Conservation (phyloP, 495 filamentous ascomycete genomes). For the Aspergillus mulundensis region DNA sequence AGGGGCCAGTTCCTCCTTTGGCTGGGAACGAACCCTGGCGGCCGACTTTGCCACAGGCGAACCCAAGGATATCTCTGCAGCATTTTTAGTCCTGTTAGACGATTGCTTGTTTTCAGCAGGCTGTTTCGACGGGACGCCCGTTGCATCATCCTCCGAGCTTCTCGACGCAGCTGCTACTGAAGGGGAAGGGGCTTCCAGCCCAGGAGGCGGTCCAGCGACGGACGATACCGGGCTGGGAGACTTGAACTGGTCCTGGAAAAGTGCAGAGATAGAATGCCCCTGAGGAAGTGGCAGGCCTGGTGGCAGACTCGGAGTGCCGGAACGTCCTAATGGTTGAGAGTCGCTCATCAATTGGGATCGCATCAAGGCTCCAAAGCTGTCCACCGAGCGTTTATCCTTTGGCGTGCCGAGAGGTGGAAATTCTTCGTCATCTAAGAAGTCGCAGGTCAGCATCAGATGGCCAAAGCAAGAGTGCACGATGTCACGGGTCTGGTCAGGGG, state of each 20-base stretch:
- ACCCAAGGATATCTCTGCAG: constrained; percentile 39
- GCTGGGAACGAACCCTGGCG: constrained; percentile 26
- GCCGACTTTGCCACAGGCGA: constrained; percentile 40
- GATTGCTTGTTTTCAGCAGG: constrained; percentile 13
- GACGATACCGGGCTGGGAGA: constrained; percentile 34
- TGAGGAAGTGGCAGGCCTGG: constrained; percentile 62
- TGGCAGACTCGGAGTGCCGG: constrained; percentile 57
- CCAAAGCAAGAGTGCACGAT: constrained; percentile 17
- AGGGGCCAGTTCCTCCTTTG: constrained; percentile 21
- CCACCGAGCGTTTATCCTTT: constrained; percentile 35
- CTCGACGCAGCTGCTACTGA: constrained; percentile 30
- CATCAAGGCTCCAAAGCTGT: constrained; percentile 44
- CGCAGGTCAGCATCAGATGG: constrained; percentile 21
- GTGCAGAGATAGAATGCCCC: constrained; percentile 44
- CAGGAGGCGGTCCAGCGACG: constrained; percentile 30
- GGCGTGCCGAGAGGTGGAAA: constrained; percentile 47
- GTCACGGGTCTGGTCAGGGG: constrained; percentile 10
- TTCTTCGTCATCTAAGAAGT: constrained; percentile 43
- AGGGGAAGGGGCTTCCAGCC: constrained; percentile 24
- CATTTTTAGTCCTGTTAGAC: constrained; percentile 30
- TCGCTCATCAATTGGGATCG: constrained; percentile 39
- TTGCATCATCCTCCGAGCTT: constrained; percentile 18
- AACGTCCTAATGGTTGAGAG: constrained; percentile 30
- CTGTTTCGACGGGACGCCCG: constrained; percentile 21
- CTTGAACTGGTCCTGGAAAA: constrained; percentile 33